These are phyloP conservation scores for Colletotrichum sp. DNA, from an alignment of 2,329 filamentous ascomycete species.

Conservation along the genomic window DNA sequence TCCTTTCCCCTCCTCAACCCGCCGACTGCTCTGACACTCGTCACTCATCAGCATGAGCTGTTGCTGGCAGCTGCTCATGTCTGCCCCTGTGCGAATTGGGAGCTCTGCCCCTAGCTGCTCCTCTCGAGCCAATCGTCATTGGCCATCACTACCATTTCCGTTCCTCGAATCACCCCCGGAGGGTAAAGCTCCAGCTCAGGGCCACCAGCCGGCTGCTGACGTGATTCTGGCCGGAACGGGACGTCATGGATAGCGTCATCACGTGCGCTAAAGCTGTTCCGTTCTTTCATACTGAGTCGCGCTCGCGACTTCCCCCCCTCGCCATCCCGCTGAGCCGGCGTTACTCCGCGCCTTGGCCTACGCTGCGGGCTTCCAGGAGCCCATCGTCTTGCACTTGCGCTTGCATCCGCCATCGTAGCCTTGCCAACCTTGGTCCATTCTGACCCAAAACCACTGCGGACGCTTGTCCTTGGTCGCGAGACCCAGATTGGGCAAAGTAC, in stretches of 20 bases:
- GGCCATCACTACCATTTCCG: not conserved
- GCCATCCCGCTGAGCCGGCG: not conserved
- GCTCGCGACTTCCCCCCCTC: not conserved
- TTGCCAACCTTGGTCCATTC: not conserved
- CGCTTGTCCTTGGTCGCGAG: not conserved
- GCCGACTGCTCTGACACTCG: not conserved
- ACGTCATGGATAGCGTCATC: conserved; percentile 20
- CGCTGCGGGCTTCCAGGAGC: not conserved
- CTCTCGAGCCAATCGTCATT: not conserved
- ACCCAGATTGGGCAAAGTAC: not conserved
- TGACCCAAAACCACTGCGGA: not conserved
- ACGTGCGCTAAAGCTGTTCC: conserved; percentile 14
- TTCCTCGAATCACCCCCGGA: not conserved
- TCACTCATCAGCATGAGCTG: not conserved
- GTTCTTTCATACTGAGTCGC: not conserved
- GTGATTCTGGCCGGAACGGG: conserved; percentile 8
- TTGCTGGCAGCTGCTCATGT: not conserved
- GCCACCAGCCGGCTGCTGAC: not conserved
- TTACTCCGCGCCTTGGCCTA: not conserved
- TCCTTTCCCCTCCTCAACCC: not conserved
- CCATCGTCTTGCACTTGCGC: not conserved
- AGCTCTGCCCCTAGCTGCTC: not conserved
- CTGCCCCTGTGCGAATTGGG: conserved; percentile 8
- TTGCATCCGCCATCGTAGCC: not conserved
- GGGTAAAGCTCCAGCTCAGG: not conserved